These are phyloP conservation scores for Calendula officinalis DNA, from an alignment of 129 eudicot genomes.

Conservation along the genomic window DNA sequence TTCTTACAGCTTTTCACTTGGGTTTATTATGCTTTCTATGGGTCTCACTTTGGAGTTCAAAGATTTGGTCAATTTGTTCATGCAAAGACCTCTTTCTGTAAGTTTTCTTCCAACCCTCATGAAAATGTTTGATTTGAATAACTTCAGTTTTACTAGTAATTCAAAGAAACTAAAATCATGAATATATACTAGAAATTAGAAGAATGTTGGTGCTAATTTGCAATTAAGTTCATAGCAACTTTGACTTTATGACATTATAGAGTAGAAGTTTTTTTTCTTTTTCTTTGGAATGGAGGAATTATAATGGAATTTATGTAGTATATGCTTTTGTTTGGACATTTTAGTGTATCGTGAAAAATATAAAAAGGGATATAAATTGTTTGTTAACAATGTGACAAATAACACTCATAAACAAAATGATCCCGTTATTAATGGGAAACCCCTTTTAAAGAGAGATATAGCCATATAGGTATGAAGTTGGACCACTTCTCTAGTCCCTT, in stretches of 20 bases:
- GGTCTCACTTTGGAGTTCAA: conserved; percentile 82
- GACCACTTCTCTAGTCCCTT: not conserved
- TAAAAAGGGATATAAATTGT: not conserved
- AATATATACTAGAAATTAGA: not conserved
- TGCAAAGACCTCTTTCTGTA: conserved; percentile 78
- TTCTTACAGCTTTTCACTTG: conserved; percentile 77
- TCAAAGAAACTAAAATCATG: not conserved
- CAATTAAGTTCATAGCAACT: not conserved
- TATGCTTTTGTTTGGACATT: not conserved
- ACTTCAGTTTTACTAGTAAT: not conserved
- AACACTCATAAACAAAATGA: too few species aligned
- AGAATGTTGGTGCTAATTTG: not conserved
- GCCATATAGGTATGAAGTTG: conserved; percentile 2
- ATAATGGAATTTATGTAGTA: conserved; percentile 1
- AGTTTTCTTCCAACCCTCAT: conserved; percentile 32
- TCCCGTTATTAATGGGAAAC: too few species aligned
- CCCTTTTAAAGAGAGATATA: not conserved
- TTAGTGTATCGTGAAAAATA: not conserved
- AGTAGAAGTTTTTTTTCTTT: conserved; percentile 6
- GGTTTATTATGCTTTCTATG: conserved; percentile 82
- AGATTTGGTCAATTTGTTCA: conserved; percentile 65
- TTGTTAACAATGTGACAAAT: conserved; percentile 9
- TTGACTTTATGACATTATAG: not conserved
- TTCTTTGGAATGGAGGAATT: not conserved
- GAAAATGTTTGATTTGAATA: not conserved